These are phyloP conservation scores for Thielaviopsis cerberus DNA, from an alignment of 2,329 filamentous ascomycete species.

Conservation along the genomic window DNA sequence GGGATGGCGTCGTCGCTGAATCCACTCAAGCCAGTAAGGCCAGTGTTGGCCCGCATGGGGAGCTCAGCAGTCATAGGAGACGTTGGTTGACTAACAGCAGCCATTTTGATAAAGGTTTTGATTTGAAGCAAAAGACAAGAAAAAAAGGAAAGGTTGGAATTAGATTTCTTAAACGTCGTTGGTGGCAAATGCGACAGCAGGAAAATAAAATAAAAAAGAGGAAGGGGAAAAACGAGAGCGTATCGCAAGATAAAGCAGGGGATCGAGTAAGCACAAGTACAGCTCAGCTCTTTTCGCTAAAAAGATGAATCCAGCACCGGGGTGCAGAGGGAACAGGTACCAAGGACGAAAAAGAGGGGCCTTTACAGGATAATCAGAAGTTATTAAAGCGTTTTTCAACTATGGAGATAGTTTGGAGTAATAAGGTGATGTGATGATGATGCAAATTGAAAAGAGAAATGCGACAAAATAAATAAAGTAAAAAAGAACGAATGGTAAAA, in stretches of 20 bases:
- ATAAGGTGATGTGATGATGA: background rate
- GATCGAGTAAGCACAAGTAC: background rate
- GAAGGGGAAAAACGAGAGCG: background rate
- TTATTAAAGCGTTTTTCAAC: background rate
- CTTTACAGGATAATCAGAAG: background rate
- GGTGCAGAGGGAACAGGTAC: background rate
- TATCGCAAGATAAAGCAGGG: background rate
- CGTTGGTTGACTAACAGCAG: background rate
- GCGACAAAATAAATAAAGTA: background rate
- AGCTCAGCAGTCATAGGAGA: slow-evolving; percentile 5
- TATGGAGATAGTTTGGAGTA: background rate
- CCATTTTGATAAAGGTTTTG: slow-evolving; percentile 4
- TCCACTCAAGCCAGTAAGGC: slow-evolving; percentile 19
- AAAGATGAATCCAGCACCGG: background rate
- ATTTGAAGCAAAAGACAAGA: slow-evolving; percentile 13
- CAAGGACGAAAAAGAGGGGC: slow-evolving; percentile 2
- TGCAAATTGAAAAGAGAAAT: background rate
- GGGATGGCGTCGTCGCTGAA: slow-evolving; percentile 40
- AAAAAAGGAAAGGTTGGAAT: background rate
- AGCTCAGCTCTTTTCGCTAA: background rate
- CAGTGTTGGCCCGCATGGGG: slow-evolving; percentile 6
- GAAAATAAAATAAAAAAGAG: background rate
- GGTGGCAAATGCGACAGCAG: background rate
- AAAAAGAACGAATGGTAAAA: background rate
- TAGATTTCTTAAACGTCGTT: background rate